Base-by-base conservation (phyloP, 306 rosid genomes). In the Luffa aegyptiaca region DNA sequence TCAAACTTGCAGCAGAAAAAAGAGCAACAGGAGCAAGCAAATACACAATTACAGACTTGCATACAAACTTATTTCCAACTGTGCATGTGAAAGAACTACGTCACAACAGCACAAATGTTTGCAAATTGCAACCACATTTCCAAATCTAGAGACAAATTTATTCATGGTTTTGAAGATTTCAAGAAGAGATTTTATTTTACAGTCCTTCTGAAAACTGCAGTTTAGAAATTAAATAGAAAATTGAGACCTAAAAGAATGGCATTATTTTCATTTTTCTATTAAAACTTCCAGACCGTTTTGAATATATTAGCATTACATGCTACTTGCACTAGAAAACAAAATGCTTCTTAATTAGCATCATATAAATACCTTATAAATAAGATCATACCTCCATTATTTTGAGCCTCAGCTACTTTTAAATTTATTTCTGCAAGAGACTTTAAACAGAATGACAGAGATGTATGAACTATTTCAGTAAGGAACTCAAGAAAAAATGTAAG, bases 371-470 rank as follows among this genome's bases (percentile, higher is more conserved):
- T 45, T 66, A 41, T 16, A 66, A 69, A 39, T 31, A 44, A 68
- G 49, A 52, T 44, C 66, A 76, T 90, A 96, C 99, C 99, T 90
- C 99, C 99, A 74, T 86, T 83, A 76, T 86, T 95, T 80, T 92
- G 97, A 82, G 91, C 90, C 85, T 89, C 93, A 21, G 86, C 82
- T 61, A 96, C 75, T 83, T 85, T 95, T 73, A 82, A 70, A 87
- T 96, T 96, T 87, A 90, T 90, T 82, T 93, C 97, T 37, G 85
- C 87, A 80, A 96, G 98, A 8, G 99, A 89, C 99, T 96, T 66
- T 57, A 83, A 84, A 76, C 64, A 89, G 48, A 80, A 72, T 33
- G 81, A 87, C 16, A 83, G 71, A 81, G 75, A 83, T 64, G 81
- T 59, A 65, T 39, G 82, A 76, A 48, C 44, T 76, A 53, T 64